These are phyloP conservation scores for Podosphaera leucotricha DNA, from an alignment of 2,329 filamentous ascomycete species.

Conservation along the genomic window DNA sequence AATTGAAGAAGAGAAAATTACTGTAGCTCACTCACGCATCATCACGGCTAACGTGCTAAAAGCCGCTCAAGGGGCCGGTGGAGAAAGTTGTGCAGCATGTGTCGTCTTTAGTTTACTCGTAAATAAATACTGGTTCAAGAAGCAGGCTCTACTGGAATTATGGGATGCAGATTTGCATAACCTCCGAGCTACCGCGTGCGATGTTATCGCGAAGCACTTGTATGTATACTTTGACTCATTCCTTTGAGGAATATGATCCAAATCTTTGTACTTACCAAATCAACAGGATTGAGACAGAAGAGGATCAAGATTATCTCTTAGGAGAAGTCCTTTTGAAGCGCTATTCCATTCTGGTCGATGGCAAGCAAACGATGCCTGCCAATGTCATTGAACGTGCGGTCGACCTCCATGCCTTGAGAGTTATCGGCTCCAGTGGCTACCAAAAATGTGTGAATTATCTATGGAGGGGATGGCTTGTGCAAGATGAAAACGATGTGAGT, in stretches of 20 bases:
- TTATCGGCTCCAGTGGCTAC: constrained; percentile 84
- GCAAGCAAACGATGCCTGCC: constrained; percentile 45
- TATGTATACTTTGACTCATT: constrained; percentile 13
- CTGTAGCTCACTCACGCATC: constrained; percentile 58
- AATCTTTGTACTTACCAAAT: background rate
- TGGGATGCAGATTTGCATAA: constrained; percentile 80
- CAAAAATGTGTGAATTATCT: constrained; percentile 78
- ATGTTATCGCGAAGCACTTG: constrained; percentile 71
- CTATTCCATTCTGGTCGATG: constrained; percentile 59
- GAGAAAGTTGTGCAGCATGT: constrained; percentile 54
- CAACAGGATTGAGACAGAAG: constrained; percentile 57
- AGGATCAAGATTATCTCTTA: constrained; percentile 55
- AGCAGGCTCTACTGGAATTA: constrained; percentile 56
- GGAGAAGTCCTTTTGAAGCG: constrained; percentile 66
- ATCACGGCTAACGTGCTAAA: constrained; percentile 60
- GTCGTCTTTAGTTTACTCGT: constrained; percentile 27
- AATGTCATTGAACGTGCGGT: constrained; percentile 90
- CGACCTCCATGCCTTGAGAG: constrained; percentile 65
- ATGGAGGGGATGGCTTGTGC: constrained; percentile 92
- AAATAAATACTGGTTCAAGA: constrained; percentile 45
- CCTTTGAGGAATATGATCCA: no score
- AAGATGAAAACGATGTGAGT: constrained; percentile 77
- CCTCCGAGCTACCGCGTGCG: constrained; percentile 59
- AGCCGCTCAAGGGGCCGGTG: constrained; percentile 61
- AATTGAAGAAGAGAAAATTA: constrained; percentile 51